These are phyloP conservation scores for Naganishia cerealis DNA, from an alignment of 1,284 basidiomycete species.

Conservation along the genomic window DNA sequence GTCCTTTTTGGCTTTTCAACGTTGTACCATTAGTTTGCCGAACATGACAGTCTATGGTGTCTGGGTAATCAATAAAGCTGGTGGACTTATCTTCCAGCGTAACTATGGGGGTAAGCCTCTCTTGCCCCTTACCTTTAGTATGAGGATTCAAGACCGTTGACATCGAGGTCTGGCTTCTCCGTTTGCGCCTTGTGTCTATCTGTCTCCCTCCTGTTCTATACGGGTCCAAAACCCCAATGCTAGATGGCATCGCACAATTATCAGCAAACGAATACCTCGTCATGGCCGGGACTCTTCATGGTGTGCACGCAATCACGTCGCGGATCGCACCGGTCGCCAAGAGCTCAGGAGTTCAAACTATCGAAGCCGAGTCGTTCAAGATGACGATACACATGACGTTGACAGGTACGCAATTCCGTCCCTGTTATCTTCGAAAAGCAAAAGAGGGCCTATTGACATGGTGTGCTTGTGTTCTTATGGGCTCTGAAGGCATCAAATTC, in stretches of 20 bases:
- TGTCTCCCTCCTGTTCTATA: background rate
- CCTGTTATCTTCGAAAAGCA: background rate
- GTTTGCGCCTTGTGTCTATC: background rate
- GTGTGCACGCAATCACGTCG: conserved; percentile 95
- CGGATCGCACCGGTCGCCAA: conserved; percentile 72
- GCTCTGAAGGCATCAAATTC: conserved; percentile 86
- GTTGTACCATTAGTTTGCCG: conserved; percentile 24
- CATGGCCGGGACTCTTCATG: conserved; percentile 92
- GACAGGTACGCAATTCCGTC: conserved; percentile 69
- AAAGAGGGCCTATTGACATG: background rate
- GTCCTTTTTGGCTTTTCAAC: background rate
- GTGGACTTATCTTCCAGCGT: conserved; percentile 90
- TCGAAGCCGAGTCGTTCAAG: conserved; percentile 91
- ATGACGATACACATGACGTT: conserved; percentile 83
- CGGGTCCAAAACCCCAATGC: background rate
- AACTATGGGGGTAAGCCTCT: conserved; percentile 73
- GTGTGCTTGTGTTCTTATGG: background rate
- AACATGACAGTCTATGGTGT: conserved; percentile 45
- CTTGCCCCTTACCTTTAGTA: background rate
- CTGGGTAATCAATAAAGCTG: conserved; percentile 96
- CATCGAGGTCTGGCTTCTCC: background rate
- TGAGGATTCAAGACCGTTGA: background rate
- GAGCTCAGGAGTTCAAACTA: conserved; percentile 80
- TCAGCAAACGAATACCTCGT: conserved; percentile 97
- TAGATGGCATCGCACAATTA: conserved; percentile 80